Evolutionary conservation across 2,329 filamentous ascomycete species (phyloP).

Genomic region (Fusarium protoensiforme): DNA sequence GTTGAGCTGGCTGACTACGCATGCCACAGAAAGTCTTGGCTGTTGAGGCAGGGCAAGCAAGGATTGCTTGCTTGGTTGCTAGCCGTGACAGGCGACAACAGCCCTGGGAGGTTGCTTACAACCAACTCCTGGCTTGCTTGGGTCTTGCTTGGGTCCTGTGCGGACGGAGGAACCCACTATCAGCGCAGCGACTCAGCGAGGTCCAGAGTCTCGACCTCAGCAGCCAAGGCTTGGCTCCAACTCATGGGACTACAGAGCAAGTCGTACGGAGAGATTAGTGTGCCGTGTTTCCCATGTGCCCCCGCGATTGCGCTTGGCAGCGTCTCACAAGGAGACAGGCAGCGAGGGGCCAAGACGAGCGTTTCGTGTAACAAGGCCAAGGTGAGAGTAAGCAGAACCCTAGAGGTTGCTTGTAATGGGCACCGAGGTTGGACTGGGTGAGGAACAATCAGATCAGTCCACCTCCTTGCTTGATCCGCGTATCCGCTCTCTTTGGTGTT

Average conservation of each 20-base stretch:
- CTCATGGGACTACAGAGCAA: slow-evolving; percentile 26
- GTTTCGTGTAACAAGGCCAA: slow-evolving; percentile 15
- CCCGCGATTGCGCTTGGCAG: slow-evolving; percentile 36
- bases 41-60: not conserved
- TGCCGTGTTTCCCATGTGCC: slow-evolving; percentile 39
- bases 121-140: not conserved
- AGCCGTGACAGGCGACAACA: not conserved
- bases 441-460: not conserved
- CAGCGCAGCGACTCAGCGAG: slow-evolving; percentile 17
- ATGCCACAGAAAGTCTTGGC: slow-evolving; percentile 23
- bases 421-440: not conserved
- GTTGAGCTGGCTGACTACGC: slow-evolving; percentile 9
- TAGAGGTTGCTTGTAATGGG: not conserved
- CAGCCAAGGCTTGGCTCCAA: slow-evolving; percentile 44
- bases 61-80: not conserved
- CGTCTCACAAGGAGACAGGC: slow-evolving; percentile 18
- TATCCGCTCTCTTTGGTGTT: not conserved
- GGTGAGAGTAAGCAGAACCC: not conserved
- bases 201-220: slow-evolving; percentile 40
- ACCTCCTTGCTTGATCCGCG: not conserved
- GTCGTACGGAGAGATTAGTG: slow-evolving; percentile 28
- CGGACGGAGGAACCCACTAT: slow-evolving; percentile 30
- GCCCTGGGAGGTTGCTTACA: slow-evolving; percentile 4
- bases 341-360: slow-evolving; percentile 13
- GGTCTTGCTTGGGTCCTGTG: not conserved